Evolutionary conservation across 768 basidiomycete genomes (phyloP).

Genomic region (Lentinula lateritia): DNA sequence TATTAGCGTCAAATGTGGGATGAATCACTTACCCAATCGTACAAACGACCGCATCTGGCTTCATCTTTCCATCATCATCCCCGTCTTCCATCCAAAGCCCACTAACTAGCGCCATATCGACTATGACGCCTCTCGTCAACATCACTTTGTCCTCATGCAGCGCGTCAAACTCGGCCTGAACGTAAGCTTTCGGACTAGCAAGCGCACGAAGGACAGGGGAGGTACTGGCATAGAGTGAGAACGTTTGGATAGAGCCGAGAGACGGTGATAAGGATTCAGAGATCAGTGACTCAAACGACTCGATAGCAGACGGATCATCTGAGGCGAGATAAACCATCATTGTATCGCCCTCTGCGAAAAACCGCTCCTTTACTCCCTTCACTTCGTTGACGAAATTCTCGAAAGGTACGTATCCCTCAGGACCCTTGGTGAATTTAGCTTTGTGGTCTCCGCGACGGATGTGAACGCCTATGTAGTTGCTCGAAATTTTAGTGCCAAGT

Average conservation of each 20-base stretch:
- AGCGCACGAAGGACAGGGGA: background rate
- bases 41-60: slow-evolving; percentile 51
- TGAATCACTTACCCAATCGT: slow-evolving; percentile 43
- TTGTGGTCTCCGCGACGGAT: slow-evolving; percentile 58
- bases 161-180: slow-evolving; percentile 44
- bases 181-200: slow-evolving; percentile 32
- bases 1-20: background rate
- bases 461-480: slow-evolving; percentile 49
- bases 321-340: slow-evolving; percentile 55
- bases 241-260: background rate
- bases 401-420: slow-evolving; percentile 41
- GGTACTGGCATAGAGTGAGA: background rate
- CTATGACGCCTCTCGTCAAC: slow-evolving; percentile 59
- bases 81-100: slow-evolving; percentile 52
- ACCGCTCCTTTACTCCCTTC: slow-evolving; percentile 17
- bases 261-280: slow-evolving; percentile 22
- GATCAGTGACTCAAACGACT: slow-evolving; percentile 35
- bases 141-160: slow-evolving; percentile 14
- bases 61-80: slow-evolving; percentile 7
- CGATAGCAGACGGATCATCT: slow-evolving; percentile 44
- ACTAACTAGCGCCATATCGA: slow-evolving; percentile 62
- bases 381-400: slow-evolving; percentile 42
- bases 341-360: slow-evolving; percentile 25
- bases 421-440: slow-evolving; percentile 38
- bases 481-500: slow-evolving; percentile 3